Conservation (phyloP, 495 filamentous ascomycete species). For the Penicillium coffeae region DNA sequence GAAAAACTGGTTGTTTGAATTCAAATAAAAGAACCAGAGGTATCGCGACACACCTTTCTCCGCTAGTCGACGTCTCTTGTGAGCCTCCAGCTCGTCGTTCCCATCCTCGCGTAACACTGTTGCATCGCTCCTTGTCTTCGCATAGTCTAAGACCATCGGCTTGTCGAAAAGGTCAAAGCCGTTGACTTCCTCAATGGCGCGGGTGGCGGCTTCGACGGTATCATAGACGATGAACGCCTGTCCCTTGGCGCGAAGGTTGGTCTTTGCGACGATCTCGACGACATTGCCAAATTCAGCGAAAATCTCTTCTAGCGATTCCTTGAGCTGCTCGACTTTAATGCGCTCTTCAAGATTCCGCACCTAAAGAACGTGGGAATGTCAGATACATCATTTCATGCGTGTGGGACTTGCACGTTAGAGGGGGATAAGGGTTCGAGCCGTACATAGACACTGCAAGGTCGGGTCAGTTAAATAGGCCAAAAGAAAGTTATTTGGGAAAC, state of each 20-base stretch:
- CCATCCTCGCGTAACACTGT: slow-evolving; percentile 71
- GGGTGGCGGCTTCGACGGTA: slow-evolving; percentile 64
- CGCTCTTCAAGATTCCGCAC: slow-evolving; percentile 92
- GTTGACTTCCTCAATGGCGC: slow-evolving; percentile 84
- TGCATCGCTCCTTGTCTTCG: slow-evolving; percentile 82
- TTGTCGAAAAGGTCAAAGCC: slow-evolving; percentile 94
- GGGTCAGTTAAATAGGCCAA: slow-evolving; percentile 14
- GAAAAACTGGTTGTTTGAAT: background rate
- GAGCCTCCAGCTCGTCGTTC: slow-evolving; percentile 77
- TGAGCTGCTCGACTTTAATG: slow-evolving; percentile 77
- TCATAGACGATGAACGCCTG: slow-evolving; percentile 98
- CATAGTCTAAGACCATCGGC: slow-evolving; percentile 83
- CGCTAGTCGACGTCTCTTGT: slow-evolving; percentile 80
- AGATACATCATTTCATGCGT: slow-evolving; percentile 8
- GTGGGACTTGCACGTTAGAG: slow-evolving; percentile 13
- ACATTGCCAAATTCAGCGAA: slow-evolving; percentile 91
- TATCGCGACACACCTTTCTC: slow-evolving; percentile 70
- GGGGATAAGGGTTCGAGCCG: slow-evolving; percentile 16
- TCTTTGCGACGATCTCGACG: slow-evolving; percentile 89
- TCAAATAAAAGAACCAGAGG: background rate
- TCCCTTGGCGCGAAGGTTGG: slow-evolving; percentile 85
- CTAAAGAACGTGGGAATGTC: slow-evolving; percentile 31
- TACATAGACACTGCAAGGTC: slow-evolving; percentile 50
- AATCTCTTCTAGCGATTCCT: slow-evolving; percentile 67
- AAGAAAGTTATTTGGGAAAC: slow-evolving; percentile 7